These are phyloP conservation scores for Arthrobotrys sinensis DNA, from an alignment of 2,329 filamentous ascomycete species.

Conservation along the genomic window DNA sequence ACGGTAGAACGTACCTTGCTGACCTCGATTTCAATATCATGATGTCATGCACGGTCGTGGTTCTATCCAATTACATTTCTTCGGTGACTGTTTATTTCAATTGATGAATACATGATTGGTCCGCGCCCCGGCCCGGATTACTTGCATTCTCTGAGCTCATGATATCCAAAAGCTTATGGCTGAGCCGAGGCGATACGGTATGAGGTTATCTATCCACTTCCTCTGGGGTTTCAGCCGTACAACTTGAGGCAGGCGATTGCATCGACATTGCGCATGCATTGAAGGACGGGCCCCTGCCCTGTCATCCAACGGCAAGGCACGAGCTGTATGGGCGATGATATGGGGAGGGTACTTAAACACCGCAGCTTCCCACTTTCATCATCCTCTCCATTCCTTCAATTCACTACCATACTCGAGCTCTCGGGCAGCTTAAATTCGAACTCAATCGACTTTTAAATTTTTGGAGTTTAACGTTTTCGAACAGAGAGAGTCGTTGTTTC, in stretches of 20 bases:
- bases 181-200: not conserved
- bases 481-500: not conserved
- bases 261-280: not conserved
- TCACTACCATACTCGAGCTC: too few species aligned
- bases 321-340: too few species aligned
- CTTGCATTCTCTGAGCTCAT: too few species aligned
- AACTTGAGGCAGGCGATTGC: not conserved
- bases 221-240: conserved; percentile 1
- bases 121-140: too few species aligned
- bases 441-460: too few species aligned
- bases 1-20: not conserved
- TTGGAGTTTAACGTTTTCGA: too few species aligned
- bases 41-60: not conserved
- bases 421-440: too few species aligned
- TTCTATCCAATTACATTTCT: not conserved
- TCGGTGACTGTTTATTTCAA: not conserved
- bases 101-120: not conserved
- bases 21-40: not conserved
- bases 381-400: too few species aligned
- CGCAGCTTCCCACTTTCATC: too few species aligned
- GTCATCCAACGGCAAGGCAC: too few species aligned
- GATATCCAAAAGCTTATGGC: not conserved
- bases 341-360: too few species aligned
- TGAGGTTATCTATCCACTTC: not conserved
- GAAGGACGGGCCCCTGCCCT: too few species aligned